Evolutionary conservation across 2,329 filamentous ascomycete species (phyloP).

Genomic region (Colletotrichum lindemuthianum): DNA sequence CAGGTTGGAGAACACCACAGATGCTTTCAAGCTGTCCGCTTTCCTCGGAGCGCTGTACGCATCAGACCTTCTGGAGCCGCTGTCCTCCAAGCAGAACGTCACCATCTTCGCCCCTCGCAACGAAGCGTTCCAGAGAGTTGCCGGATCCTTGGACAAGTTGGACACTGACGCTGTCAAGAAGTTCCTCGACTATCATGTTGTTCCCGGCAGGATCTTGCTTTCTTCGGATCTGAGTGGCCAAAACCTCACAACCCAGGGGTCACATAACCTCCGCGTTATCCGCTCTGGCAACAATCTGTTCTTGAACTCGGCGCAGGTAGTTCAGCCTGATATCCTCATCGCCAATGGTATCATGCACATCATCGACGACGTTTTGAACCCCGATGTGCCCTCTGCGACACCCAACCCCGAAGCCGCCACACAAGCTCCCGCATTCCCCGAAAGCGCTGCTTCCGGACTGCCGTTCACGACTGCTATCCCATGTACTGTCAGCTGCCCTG

Average conservation of each 20-base stretch:
- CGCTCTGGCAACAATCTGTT: constrained; percentile 57
- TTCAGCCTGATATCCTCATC: constrained; percentile 62
- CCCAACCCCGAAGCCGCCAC: constrained; percentile 50
- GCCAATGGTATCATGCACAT: constrained; percentile 69
- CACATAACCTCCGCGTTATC: constrained; percentile 50
- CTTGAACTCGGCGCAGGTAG: constrained; percentile 63
- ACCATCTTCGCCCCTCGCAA: constrained; percentile 67
- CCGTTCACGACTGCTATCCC: constrained; percentile 55
- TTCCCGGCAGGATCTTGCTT: constrained; percentile 64
- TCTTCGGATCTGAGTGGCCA: constrained; percentile 49
- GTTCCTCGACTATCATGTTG: constrained; percentile 67
- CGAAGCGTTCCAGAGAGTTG: constrained; percentile 60
- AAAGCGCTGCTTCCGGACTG: constrained; percentile 38
- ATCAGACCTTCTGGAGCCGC: constrained; percentile 48
- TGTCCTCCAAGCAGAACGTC: constrained; percentile 56
- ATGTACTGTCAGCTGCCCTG: constrained; percentile 52
- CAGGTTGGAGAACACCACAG: constrained; percentile 47
- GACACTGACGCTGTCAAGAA: constrained; percentile 50
- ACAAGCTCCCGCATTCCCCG: constrained; percentile 47
- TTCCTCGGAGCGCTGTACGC: constrained; percentile 53
- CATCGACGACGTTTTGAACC: constrained; percentile 63
- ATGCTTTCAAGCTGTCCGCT: constrained; percentile 50
- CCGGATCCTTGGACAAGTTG: constrained; percentile 53
- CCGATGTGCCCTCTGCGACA: constrained; percentile 45
- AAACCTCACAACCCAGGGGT: constrained; percentile 52